Conservation (phyloP, 345 rosid genomes). For the Boechera stricta region DNA sequence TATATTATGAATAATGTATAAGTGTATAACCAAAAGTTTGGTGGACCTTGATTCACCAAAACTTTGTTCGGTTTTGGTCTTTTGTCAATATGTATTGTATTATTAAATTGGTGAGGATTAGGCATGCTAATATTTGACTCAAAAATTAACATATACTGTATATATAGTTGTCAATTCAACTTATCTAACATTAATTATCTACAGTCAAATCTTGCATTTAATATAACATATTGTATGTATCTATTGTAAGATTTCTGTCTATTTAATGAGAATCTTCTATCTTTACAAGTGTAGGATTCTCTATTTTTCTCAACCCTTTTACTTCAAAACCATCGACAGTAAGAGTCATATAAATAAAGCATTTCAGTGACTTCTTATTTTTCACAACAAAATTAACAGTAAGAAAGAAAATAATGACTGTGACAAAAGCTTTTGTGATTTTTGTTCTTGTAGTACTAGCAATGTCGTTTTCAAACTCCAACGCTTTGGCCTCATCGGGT, state of each 20-base stretch:
- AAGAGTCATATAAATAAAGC: not conserved
- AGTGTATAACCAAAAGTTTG: too few relatives aligned
- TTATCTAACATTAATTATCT: not conserved
- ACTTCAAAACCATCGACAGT: not conserved
- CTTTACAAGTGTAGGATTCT: not conserved
- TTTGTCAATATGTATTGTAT: too few relatives aligned
- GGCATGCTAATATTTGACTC: not conserved
- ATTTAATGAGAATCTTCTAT: not conserved
- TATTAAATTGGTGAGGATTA: too few relatives aligned
- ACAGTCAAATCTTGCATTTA: not conserved
- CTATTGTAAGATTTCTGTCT: not conserved
- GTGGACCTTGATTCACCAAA: too few relatives aligned
- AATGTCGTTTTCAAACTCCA: not conserved
- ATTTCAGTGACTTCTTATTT: not conserved
- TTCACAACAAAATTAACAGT: not conserved
- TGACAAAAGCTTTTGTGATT: not conserved
- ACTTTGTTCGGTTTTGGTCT: too few relatives aligned
- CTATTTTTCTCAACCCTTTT: not conserved
- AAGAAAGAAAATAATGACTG: not conserved
- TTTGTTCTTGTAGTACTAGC: conserved; percentile 4
- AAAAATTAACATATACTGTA: not conserved
- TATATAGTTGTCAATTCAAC: not conserved
- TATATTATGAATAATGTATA: too few relatives aligned
- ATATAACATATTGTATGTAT: not conserved
- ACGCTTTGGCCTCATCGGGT: not conserved